Base-by-base conservation (phyloP, 345 rosid genomes). In the Odontarrhena argentea region DNA sequence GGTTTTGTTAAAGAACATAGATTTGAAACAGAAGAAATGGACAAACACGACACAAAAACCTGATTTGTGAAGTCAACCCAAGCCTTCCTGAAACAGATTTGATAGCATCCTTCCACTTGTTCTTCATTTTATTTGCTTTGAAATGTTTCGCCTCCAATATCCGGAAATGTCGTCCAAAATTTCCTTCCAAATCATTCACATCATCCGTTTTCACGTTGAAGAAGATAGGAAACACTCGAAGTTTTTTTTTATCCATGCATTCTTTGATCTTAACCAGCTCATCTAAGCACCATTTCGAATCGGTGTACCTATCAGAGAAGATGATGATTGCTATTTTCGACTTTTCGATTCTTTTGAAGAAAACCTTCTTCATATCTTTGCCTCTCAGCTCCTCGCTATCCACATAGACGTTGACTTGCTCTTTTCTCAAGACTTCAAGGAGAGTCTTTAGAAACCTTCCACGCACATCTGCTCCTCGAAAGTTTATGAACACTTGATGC, bases 311-410 rank as follows among this genome's bases (percentile, higher is more conserved):
- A 5, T 26, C 8, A 1, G 50, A 42, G 50, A 42, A 40, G 38
- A 26, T 59, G 0, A 24, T 24, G 2, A 59, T 22, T 0, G 62
- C 47, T 9, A 56, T 56, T 2, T 1, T 22, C 12, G 61, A 56
- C 8, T 38, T 14, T 14, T 41, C 24, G 36, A 41, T 58, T 18
- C 63, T 58, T 25, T 1, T 12, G 15, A 58, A 58, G 48, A 58
- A 37, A 41, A 2, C 1, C 11, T 41, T 1, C 3, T 18, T 18
- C 22, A 59, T 25, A 18, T 4, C 8, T 26, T 3, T 42, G 1
- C 50, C 50, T 8, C n/a, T 59, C 24, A 3, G 3, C 50, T 43
- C 64, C 7, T 59, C 0, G 3, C 7, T 4, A 8, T 59, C 64
- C 6, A 59, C 43, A 36, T 11, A 59, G 24, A 59, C 49, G 24